Conservation (phyloP, 495 filamentous ascomycete species). For the Friedmanniomyces endolithicus region DNA sequence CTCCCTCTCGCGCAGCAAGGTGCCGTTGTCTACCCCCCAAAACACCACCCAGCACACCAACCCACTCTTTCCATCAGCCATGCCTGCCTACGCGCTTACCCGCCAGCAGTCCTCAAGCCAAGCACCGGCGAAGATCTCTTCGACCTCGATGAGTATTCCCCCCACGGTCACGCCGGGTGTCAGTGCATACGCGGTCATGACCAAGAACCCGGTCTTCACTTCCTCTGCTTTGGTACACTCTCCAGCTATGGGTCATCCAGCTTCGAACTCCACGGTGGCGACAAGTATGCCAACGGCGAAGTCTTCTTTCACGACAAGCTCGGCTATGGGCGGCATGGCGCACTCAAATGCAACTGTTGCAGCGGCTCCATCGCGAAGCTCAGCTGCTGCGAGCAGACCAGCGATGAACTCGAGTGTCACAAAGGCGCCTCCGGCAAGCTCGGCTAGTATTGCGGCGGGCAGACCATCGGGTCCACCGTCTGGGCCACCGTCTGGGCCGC, state of each 20-base stretch:
- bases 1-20: too few species aligned
- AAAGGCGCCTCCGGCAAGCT: too few species aligned
- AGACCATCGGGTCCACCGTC: not conserved
- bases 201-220: not conserved
- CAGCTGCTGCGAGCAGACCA: not conserved
- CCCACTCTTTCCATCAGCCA: not conserved
- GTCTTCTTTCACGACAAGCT: too few species aligned
- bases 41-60: not conserved
- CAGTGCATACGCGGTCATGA: not conserved
- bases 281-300: not conserved
- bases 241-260: not conserved
- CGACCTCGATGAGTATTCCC: not conserved
- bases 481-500: not conserved
- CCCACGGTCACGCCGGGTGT: not conserved
- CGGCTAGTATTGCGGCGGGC: not conserved
- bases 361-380: not conserved
- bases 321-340: not conserved
- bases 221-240: too few species aligned
- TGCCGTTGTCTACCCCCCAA: too few species aligned
- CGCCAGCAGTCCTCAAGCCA: not conserved
- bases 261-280: not conserved
- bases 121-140: not conserved
- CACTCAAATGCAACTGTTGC: not conserved
- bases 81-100: not conserved
- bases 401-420: not conserved